Base-by-base conservation (phyloP, 352 stramenopile species). In the Blastocystis sp. region DNA sequence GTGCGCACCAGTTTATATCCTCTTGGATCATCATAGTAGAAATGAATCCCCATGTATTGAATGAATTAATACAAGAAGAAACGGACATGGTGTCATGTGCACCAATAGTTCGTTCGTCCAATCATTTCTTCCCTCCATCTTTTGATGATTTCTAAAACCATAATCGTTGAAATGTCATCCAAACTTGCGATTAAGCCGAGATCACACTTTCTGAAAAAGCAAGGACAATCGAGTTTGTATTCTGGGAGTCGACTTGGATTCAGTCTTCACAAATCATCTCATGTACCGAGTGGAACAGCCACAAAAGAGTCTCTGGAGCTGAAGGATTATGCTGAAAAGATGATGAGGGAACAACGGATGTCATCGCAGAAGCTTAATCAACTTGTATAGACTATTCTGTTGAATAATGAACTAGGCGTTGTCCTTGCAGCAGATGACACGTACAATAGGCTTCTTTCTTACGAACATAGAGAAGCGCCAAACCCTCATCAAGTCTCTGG, bases 281-380 rank as follows among this genome's bases (percentile, higher is more conserved):
- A 14, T 32, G 37, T 16, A 77, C 51, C 24, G 12, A 66, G 19
- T 14, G 42, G 21, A 56, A 32, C 14, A 14, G 51, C 42, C 16
- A 83, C 71, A 39, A 83, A 83, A 42, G 71, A 83, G 54, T 83
- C 71, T 42, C 5, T 66, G 19, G 71, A 65, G 5, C 49, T 83
- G 49, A 83, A 83, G 35, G 71, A 83, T 6, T 83, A 83, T 83
- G 71, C 71, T 16, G 71, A 83, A 54, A 63, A 65, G 49, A 83
- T 83, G 71, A 83, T 83, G 54, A 27, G 51, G 14, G 71, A 83
- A 39, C 71, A 83, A 43, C 63, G 49, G 54, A 57, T 83, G 51
- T 83, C 71, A 29, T 83, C 71, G 1, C 71, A 83, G 51, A 83
- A 67, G 71, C 71, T 83, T 35, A 52, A 11, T 66, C 71, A 83